These are phyloP conservation scores for Diospyros lotus DNA, from an alignment of 148 eudicot species.

Conservation along the genomic window DNA sequence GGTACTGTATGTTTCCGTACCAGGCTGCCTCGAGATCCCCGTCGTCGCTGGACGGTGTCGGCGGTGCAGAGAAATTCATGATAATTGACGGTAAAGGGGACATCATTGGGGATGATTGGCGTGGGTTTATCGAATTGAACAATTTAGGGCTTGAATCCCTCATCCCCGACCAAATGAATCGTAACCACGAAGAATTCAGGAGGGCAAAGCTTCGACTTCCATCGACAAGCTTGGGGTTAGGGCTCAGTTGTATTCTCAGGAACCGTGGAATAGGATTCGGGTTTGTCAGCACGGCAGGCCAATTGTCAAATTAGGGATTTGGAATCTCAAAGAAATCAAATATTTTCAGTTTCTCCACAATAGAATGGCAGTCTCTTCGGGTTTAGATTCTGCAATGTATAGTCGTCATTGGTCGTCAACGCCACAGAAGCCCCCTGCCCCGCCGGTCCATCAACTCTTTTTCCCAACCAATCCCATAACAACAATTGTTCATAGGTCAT, in stretches of 20 bases:
- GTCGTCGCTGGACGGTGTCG: slow-evolving; percentile 25
- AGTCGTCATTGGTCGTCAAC: too few relatives aligned
- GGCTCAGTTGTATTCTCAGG: not conserved
- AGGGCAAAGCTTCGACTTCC: not conserved
- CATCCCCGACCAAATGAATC: not conserved
- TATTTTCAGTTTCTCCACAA: too few relatives aligned
- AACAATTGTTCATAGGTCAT: too few relatives aligned
- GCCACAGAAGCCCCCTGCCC: too few relatives aligned
- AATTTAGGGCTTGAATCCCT: not conserved
- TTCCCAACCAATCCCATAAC: too few relatives aligned
- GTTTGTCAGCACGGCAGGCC: too few relatives aligned
- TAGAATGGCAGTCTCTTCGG: too few relatives aligned
- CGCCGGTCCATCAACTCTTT: too few relatives aligned
- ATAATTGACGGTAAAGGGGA: slow-evolving; percentile 16
- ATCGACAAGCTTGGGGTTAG: not conserved
- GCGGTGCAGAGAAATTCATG: slow-evolving; percentile 31
- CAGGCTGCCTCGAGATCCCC: slow-evolving; percentile 43
- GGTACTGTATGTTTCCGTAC: slow-evolving; percentile 94
- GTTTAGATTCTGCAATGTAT: too few relatives aligned
- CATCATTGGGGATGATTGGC: not conserved
- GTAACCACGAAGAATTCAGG: not conserved
- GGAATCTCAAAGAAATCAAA: too few relatives aligned
- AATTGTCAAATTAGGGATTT: too few relatives aligned
- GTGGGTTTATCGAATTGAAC: not conserved
- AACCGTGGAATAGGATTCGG: not conserved